Percentiles rank a stretch among this genome's conserved stretches.
phyloP scores from a whole-genome alignment of 441 rosid species.

The Populus hybrid region DNA sequence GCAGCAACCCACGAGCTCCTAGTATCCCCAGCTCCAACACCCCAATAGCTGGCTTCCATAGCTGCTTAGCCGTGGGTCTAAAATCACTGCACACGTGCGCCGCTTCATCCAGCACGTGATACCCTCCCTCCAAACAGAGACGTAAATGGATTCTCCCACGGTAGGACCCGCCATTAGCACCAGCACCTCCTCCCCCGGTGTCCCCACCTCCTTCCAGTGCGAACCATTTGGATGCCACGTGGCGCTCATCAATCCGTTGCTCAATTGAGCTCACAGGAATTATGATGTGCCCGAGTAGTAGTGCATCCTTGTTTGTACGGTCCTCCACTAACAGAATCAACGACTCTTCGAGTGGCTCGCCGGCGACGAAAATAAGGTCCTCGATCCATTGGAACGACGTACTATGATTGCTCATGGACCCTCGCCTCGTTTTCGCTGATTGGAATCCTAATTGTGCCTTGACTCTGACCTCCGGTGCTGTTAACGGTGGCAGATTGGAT shows the following conservation, averaged over 20 bases:
- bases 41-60: slow-evolving; percentile 93
- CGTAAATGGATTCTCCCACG: slow-evolving; percentile 66
- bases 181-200: slow-evolving; percentile 23
- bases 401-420: slow-evolving; percentile 58
- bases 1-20: slow-evolving; percentile 85
- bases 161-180: slow-evolving; percentile 33
- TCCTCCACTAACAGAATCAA: slow-evolving; percentile 68
- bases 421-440: slow-evolving; percentile 67
- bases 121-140: slow-evolving; percentile 89
- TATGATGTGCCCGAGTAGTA: slow-evolving; percentile 44
- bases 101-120: slow-evolving; percentile 97
- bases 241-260: slow-evolving; percentile 75
- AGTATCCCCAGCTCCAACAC: slow-evolving; percentile 80
- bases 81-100: slow-evolving; percentile 97
- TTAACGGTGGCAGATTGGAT: slow-evolving; percentile 73
- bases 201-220: slow-evolving; percentile 42
- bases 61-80: slow-evolving; percentile 91
- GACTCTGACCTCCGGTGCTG: slow-evolving; percentile 79
- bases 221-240: slow-evolving; percentile 68
- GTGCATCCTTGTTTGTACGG: slow-evolving; percentile 50
- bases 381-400: slow-evolving; percentile 84
- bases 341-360: slow-evolving; percentile 87
- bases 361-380: slow-evolving; percentile 77
- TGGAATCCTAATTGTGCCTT: slow-evolving; percentile 82
- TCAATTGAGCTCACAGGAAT: slow-evolving; percentile 69